A percentile compares a stretch with the other conserved stretches of the same genome.
Conservation (phyloP, 805 yeast species). For the Yamadazyma laniorum region DNA sequence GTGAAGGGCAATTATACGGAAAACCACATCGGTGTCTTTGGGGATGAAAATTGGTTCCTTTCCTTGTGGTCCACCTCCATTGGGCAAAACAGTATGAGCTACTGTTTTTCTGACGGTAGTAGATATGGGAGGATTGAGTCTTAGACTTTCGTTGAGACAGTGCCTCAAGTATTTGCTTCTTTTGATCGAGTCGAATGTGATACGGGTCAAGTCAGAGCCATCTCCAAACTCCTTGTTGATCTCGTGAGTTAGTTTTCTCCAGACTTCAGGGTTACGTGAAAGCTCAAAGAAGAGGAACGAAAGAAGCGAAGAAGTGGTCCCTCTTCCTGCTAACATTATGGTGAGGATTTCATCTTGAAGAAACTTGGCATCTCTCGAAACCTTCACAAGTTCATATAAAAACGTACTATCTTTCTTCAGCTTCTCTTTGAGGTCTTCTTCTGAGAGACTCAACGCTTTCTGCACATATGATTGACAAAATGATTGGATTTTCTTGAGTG, state of each 20-base stretch:
- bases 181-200: conserved; percentile 32
- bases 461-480: conserved; percentile 29
- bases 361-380: conserved; percentile 32
- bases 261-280: conserved; percentile 29
- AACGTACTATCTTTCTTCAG: conserved; percentile 29
- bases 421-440: conserved; percentile 26
- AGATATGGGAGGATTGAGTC: conserved; percentile 35
- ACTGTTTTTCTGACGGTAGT: conserved; percentile 29
- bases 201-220: conserved; percentile 16
- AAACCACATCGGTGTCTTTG: conserved; percentile 42
- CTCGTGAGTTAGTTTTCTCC: conserved; percentile 25
- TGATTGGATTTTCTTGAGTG: conserved; percentile 28
- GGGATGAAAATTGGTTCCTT: conserved; percentile 29
- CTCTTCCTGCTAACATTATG: conserved; percentile 38
- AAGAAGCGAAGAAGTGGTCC: conserved; percentile 34
- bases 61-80: conserved; percentile 32
- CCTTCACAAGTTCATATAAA: conserved; percentile 37
- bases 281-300: conserved; percentile 29
- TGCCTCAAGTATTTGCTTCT: conserved; percentile 30
- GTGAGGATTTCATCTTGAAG: conserved; percentile 38
- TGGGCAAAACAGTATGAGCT: conserved; percentile 26
- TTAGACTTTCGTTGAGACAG: conserved; percentile 29
- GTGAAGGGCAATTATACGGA: conserved; percentile 44
- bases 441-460: conserved; percentile 26
- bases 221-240: conserved; percentile 23